Conservation (phyloP, 1,139 yeast genomes). For the Candida sanyaensis region DNA sequence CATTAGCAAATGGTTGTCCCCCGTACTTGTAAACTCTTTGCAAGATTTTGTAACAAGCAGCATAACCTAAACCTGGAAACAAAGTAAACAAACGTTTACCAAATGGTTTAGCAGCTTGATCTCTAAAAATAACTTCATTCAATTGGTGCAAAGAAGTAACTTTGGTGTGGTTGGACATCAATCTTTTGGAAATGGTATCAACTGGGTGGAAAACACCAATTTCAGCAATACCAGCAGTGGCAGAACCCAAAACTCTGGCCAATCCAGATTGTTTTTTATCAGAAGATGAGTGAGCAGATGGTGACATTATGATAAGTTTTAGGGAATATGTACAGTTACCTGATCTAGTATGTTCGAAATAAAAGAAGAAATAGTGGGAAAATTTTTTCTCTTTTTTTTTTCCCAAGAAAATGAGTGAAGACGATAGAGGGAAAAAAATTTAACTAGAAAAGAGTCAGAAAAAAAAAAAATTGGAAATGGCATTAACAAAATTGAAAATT, state of each 20-base stretch:
- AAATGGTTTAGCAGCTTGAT: conserved; percentile 71
- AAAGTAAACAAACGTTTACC: conserved; percentile 75
- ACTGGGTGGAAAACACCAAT: conserved; percentile 98
- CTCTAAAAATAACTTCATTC: conserved; percentile 84
- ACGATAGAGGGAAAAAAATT: neutral
- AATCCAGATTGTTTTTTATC: conserved; percentile 88
- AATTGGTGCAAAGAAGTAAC: conserved; percentile 65
- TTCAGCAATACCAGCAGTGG: conserved; percentile 96
- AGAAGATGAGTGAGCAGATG: conserved; percentile 35
- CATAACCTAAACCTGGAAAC: conserved; percentile 98
- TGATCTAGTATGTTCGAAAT: neutral
- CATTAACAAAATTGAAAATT: too few species aligned
- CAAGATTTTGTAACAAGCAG: conserved; percentile 93
- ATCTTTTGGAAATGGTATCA: conserved; percentile 95
- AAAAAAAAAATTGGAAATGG: neutral
- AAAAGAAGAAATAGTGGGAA: neutral
- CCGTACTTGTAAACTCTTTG: conserved; percentile 99
- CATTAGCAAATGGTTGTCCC: conserved; percentile 99
- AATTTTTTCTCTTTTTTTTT: too few species aligned
- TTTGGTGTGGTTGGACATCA: conserved; percentile 90
- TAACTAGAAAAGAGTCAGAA: neutral
- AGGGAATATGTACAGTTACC: neutral
- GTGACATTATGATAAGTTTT: conserved; percentile 42
- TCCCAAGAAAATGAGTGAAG: too few species aligned
- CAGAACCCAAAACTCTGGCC: conserved; percentile 95